phyloP scores from a whole-genome alignment of 2,329 filamentous ascomycete species.

The Magnaporthiopsis incrustans region DNA sequence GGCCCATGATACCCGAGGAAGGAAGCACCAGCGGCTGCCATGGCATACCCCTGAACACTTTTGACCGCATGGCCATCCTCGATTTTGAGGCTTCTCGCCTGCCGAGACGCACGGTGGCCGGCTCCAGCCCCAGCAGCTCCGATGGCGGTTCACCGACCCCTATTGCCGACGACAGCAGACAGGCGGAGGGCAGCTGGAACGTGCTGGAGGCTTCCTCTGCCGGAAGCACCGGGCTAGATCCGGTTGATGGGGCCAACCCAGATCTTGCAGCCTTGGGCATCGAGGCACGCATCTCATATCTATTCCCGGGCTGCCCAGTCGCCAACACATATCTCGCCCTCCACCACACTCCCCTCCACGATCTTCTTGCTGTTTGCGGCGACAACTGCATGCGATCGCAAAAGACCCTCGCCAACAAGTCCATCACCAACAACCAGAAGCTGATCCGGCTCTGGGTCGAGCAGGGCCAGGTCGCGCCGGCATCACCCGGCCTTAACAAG shows the following conservation, averaged over 20 bases:
- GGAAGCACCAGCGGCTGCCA: slow-evolving; percentile 15
- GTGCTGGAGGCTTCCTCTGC: neutral
- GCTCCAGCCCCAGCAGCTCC: slow-evolving; percentile 8
- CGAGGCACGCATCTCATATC: slow-evolving; percentile 13
- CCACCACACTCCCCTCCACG: slow-evolving; percentile 49
- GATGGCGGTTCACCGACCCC: slow-evolving; percentile 14
- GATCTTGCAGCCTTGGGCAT: slow-evolving; percentile 10
- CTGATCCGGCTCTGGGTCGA: slow-evolving; percentile 36
- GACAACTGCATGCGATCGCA: slow-evolving; percentile 37
- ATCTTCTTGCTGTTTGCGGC: slow-evolving; percentile 49
- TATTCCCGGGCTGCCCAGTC: slow-evolving; percentile 37
- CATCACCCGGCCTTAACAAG: slow-evolving; percentile 25
- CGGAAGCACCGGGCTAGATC: neutral
- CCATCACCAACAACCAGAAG: slow-evolving; percentile 38
- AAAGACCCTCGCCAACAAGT: slow-evolving; percentile 36
- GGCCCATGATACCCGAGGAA: slow-evolving; percentile 14
- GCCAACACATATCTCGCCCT: slow-evolving; percentile 49
- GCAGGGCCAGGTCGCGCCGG: slow-evolving; percentile 1
- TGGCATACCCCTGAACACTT: slow-evolving; percentile 18
- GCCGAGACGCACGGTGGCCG: slow-evolving; percentile 20
- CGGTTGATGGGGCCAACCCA: slow-evolving; percentile 10
- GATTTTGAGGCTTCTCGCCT: slow-evolving; percentile 29
- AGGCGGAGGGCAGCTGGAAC: neutral
- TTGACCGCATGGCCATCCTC: slow-evolving; percentile 34
- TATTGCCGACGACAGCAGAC: neutral